These are phyloP conservation scores for Pseudonitzschia multiseries DNA, from an alignment of 108 stramenopile genomes.

Conservation along the genomic window DNA sequence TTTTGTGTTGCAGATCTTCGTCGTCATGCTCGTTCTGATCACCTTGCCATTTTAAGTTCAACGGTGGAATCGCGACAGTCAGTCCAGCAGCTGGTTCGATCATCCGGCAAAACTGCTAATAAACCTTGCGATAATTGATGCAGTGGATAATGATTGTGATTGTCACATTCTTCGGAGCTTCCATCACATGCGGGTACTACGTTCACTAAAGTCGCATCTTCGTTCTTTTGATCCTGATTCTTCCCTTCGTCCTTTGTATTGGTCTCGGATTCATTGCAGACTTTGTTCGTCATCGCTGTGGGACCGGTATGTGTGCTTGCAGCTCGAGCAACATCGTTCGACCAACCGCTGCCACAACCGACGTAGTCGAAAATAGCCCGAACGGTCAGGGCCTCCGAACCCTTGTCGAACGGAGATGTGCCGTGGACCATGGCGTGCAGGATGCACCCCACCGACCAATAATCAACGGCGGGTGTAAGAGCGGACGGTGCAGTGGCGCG, in stretches of 20 bases:
- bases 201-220: background rate
- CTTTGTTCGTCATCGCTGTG: background rate
- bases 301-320: background rate
- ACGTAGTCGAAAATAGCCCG: slow-evolving; percentile 29
- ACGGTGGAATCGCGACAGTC: background rate
- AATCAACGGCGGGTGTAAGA: slow-evolving; percentile 27
- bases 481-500: slow-evolving; percentile 12
- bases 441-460: slow-evolving; percentile 51
- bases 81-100: slow-evolving; percentile 14
- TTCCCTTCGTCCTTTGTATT: background rate
- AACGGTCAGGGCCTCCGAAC: slow-evolving; percentile 35
- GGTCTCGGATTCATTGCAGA: background rate
- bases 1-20: background rate
- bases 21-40: background rate
- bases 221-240: background rate
- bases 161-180: background rate
- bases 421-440: slow-evolving; percentile 39
- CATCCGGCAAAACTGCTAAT: background rate
- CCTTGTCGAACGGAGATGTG: slow-evolving; percentile 40
- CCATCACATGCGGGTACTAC: background rate
- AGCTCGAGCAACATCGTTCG: too few relatives aligned
- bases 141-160: background rate
- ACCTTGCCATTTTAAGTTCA: background rate
- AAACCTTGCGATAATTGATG: background rate
- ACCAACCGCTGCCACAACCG: background rate